These are phyloP conservation scores for Alternaria arbusti DNA, from an alignment of 2,329 filamentous ascomycete species.

Conservation along the genomic window DNA sequence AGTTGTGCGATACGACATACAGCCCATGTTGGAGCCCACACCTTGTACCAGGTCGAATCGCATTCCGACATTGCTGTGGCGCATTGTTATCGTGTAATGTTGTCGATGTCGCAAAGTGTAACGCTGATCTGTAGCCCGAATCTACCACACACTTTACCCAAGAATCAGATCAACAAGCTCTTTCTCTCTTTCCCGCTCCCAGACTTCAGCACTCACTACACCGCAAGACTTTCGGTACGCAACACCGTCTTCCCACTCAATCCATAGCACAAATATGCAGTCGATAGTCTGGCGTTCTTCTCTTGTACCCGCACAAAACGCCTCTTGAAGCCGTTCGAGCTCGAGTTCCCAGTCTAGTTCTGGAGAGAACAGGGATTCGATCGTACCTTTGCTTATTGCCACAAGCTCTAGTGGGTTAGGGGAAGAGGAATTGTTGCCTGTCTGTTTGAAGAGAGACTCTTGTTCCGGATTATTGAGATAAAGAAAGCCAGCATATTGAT, in stretches of 20 bases:
- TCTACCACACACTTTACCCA: not conserved
- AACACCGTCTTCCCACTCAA: not conserved
- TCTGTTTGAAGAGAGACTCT: not conserved
- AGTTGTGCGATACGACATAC: too few species aligned
- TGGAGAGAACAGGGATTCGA: too few species aligned
- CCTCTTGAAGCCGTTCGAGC: too few species aligned
- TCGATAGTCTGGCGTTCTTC: not conserved
- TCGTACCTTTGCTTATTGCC: not conserved
- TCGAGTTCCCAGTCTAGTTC: not conserved
- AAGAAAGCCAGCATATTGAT: not conserved
- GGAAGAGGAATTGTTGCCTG: fast-evolving
- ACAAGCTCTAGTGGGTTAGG: not conserved
- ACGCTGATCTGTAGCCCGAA: too few species aligned
- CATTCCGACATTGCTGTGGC: too few species aligned
- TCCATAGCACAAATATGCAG: not conserved
- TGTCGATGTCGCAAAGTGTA: too few species aligned
- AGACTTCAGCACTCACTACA: not conserved
- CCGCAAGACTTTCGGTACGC: not conserved
- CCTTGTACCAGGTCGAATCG: too few species aligned
- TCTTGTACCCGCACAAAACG: too few species aligned
- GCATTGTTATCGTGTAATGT: too few species aligned
- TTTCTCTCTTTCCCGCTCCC: not conserved
- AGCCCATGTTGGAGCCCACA: too few species aligned
- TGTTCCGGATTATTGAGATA: not conserved
- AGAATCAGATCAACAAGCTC: not conserved